Base-by-base conservation (phyloP, 768 basidiomycete species). In the Phaffia tasmanica region DNA sequence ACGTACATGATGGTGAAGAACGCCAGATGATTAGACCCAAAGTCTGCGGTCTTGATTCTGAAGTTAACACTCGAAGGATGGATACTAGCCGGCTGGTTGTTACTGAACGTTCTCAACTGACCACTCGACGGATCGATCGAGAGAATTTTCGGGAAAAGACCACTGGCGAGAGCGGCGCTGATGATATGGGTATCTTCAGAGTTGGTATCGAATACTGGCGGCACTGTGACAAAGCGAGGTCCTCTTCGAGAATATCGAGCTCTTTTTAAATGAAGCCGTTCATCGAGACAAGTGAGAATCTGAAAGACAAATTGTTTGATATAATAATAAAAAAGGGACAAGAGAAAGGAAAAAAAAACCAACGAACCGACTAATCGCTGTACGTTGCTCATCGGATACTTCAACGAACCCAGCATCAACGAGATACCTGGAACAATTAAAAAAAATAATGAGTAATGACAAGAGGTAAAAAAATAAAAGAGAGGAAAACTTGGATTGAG, bases 41-140 rank as follows among this genome's bases (percentile, higher is more conserved):
- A 85, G 63, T 93, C 88, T 57, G 68, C 9, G 82, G 79, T 72
- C 80, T 85, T 73, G 76, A 81, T 70, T 21, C 83, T 79, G 76
- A 91, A 91, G 75, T 99, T 98, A 69, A 94, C 82, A 0, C 90
- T 94, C 14, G 89, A 88, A 0, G 93, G 94, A 76, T 97, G 94
- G 74, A 94, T 88, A 32, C 81, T 80, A 0, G 83, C 85, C 18
- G 79, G 75, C 72, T 89, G 88, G 72, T 87, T 89, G 74, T 93
- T 95, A 27, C 83, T 81, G 49, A 93, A 81, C 0, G 89, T 97
- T 63, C 82, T 81, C 79, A 95, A 79, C 63, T 86, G 83, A 18
- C 82, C 82, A 66, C 74, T 82, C 54, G 76, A 74, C 0, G 75
- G 71, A 63, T 93, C 88, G n/a, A 90, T 75, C 2, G 80, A 78